Evolutionary conservation across 768 basidiomycete genomes (phyloP), one percentile per base, ranked within the genome.

Genomic region (Lentinula sp.): DNA sequence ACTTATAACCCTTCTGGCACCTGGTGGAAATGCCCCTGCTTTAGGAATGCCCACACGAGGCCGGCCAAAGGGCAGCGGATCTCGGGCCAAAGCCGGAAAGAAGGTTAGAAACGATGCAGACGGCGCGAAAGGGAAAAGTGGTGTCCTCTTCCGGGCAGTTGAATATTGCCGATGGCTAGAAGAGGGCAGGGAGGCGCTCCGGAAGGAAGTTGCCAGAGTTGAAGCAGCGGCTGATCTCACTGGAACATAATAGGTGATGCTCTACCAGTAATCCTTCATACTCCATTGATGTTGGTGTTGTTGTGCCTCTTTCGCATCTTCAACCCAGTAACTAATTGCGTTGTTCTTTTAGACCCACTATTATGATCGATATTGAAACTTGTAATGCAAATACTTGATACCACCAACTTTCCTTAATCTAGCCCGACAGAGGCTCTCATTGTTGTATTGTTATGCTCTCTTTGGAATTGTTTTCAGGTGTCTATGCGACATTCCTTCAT

Each of bases 161-260:
- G 90, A 93, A 67, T 93, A 95, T 65, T 85, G 88, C 67, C 81
- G 78, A 37, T 95, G 89, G 89, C 75, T 95, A 18, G 92, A 94
- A 69, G 86, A 93, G 67, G 89, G 91, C 8, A 80, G 87, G 50
- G 84, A 86, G 50, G 86, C 87, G 0, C 76, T 96, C 48, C 73
- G 75, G 62, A 77, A 80, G 35, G 93, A 96, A 73, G 85, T 93
- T 4, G 62, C 77, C 36, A 78, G 84, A 62, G 74, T 89, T 2
- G 90, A 94, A 73, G 75, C 82, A 13, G 59, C 54, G 51, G 59
- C 61, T 9, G 57, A 37, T n/a, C 13, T 37, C 6, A 35, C 20
- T 12, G 16, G 12, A 43, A n/a, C 57, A 36, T 59, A 59, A 46
- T 46, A 6, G 23, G 37, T 18, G 15, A 9, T 16, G 7, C 41